Percentiles rank a stretch among this genome's conserved stretches.
Conservation (phyloP, 176 grass and related monocot species). For the Eragrostis nindensis region DNA sequence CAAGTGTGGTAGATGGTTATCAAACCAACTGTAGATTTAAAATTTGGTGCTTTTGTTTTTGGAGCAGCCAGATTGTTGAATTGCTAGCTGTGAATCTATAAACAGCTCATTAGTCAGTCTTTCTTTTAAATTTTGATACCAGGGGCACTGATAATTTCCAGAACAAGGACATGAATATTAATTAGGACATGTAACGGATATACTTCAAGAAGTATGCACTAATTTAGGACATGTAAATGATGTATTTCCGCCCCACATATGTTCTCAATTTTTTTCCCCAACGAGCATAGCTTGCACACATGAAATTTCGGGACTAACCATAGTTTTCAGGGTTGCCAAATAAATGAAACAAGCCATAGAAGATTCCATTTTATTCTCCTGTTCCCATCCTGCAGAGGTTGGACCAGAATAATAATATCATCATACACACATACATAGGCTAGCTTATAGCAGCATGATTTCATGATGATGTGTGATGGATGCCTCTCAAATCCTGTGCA, state of each 20-base stretch:
- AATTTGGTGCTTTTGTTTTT: slow-evolving; percentile 19
- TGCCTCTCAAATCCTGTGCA: slow-evolving; percentile 44
- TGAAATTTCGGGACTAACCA: slow-evolving; percentile 45
- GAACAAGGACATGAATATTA: slow-evolving; percentile 18
- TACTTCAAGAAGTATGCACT: background rate
- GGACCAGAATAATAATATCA: slow-evolving; percentile 50
- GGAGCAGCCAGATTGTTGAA: slow-evolving; percentile 21
- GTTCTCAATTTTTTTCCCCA: slow-evolving; percentile 13
- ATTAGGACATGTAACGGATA: slow-evolving; percentile 4
- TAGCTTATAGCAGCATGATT: slow-evolving; percentile 49
- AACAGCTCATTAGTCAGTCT: slow-evolving; percentile 21
- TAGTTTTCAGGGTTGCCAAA: slow-evolving; percentile 44
- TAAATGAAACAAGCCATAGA: slow-evolving; percentile 50
- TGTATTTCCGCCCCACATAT: background rate
- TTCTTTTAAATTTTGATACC: slow-evolving; percentile 29
- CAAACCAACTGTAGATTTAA: background rate
- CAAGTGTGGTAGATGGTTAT: slow-evolving; percentile 3
- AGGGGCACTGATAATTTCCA: slow-evolving; percentile 3
- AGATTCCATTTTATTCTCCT: slow-evolving; percentile 58
- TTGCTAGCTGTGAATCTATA: slow-evolving; percentile 32
- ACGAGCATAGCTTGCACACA: slow-evolving; percentile 46
- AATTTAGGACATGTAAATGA: background rate
- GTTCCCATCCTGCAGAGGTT: slow-evolving; percentile 54
- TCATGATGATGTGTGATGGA: slow-evolving; percentile 39
- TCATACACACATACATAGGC: slow-evolving; percentile 33